Conservation (phyloP, 805 yeast genomes). For the Isabelozyma gotoi region DNA sequence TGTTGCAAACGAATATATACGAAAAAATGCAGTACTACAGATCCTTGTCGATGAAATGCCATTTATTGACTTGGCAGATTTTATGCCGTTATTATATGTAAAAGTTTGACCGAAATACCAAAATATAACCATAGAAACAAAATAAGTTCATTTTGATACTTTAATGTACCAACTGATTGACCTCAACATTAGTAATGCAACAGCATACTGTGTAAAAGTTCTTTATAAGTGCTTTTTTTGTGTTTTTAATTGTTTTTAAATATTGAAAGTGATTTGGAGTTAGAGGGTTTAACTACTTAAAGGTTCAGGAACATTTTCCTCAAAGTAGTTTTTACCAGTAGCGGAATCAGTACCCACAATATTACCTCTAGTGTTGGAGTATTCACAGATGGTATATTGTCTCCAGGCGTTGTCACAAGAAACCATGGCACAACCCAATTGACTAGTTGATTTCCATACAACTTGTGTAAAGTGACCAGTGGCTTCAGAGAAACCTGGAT, state of each 20-base stretch:
- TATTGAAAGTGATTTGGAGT: too few species aligned
- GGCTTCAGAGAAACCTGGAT: conserved; percentile 49
- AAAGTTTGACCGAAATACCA: background rate
- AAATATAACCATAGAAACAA: background rate
- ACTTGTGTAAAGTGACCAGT: conserved; percentile 83
- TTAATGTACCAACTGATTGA: background rate
- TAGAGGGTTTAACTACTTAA: background rate
- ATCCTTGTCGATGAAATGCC: too few species aligned
- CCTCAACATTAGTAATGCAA: background rate
- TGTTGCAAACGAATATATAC: too few species aligned
- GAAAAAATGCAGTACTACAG: too few species aligned
- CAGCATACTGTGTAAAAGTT: too few species aligned
- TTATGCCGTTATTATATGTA: background rate
- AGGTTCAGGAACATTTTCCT: conserved; percentile 44
- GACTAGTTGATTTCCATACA: conserved; percentile 62
- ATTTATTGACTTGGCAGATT: too few species aligned
- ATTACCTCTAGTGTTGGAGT: conserved; percentile 55
- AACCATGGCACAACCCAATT: conserved; percentile 66
- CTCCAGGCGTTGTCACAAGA: conserved; percentile 49
- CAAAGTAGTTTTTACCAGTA: conserved; percentile 38
- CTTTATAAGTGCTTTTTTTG: too few species aligned
- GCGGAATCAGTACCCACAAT: conserved; percentile 31
- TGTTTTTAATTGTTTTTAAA: too few species aligned
- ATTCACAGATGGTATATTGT: conserved; percentile 71
- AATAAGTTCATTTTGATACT: background rate